Conservation (phyloP, 1,284 basidiomycete genomes). For the Leccinum variabile region DNA sequence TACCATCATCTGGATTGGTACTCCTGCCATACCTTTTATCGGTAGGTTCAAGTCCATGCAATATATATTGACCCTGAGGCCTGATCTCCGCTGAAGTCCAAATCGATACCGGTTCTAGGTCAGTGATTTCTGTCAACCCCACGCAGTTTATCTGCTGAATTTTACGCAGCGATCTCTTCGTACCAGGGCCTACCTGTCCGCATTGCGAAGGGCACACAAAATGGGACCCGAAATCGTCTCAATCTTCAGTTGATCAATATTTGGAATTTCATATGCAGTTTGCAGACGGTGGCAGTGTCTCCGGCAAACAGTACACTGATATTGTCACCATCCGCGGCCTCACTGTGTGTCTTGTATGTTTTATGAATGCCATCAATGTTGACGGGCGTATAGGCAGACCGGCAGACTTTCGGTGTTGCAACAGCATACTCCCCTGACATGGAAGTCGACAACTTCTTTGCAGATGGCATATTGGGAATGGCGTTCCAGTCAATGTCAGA, state of each 20-base stretch:
- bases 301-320: neutral
- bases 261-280: neutral
- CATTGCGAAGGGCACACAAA: neutral
- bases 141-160: neutral
- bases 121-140: neutral
- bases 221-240: neutral
- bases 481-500: neutral
- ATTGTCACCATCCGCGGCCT: neutral
- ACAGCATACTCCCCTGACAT: neutral
- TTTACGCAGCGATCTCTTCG: neutral
- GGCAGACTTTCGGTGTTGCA: neutral
- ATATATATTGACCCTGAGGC: neutral
- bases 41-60: neutral
- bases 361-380: neutral
- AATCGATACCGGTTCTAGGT: neutral
- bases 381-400: neutral
- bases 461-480: neutral
- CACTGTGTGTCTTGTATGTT: neutral
- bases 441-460: accelerated
- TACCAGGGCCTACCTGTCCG: neutral
- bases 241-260: neutral
- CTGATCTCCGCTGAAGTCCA: neutral
- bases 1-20: neutral
- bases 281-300: neutral
- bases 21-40: neutral